Conservation (phyloP, 345 rosid genomes). For the Populus ilicifolia region DNA sequence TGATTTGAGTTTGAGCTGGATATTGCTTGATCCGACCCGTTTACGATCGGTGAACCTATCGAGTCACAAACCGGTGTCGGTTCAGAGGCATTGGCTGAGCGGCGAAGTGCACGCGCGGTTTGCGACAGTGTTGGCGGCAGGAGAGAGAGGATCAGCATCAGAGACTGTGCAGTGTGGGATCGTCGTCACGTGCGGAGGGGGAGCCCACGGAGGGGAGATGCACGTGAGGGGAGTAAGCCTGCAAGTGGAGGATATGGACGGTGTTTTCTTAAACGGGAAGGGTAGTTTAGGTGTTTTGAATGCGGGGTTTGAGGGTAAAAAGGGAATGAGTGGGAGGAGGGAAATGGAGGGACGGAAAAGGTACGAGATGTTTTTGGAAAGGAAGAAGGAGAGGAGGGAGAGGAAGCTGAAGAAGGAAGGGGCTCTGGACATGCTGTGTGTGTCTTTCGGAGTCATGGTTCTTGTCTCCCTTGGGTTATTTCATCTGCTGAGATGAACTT, state of each 20-base stretch:
- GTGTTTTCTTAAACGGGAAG: slow-evolving; percentile 56
- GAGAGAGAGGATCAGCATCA: slow-evolving; percentile 22
- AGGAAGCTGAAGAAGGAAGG: slow-evolving; percentile 43
- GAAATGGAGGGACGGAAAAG: slow-evolving; percentile 33
- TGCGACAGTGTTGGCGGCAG: slow-evolving; percentile 24
- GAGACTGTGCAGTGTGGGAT: slow-evolving; percentile 47
- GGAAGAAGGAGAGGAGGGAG: slow-evolving; percentile 51
- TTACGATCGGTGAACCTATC: slow-evolving; percentile 60
- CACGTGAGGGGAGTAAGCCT: slow-evolving; percentile 66
- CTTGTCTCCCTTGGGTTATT: slow-evolving; percentile 33
- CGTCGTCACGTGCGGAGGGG: slow-evolving; percentile 50
- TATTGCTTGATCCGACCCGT: slow-evolving; percentile 53
- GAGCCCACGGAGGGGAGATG: slow-evolving; percentile 42
- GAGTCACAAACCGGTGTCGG: slow-evolving; percentile 58
- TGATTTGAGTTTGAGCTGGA: slow-evolving; percentile 64
- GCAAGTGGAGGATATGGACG: slow-evolving; percentile 69
- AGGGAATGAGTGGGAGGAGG: slow-evolving; percentile 29
- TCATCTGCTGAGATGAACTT: slow-evolving; percentile 25
- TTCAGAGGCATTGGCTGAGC: slow-evolving; percentile 67
- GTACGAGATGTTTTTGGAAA: slow-evolving; percentile 39
- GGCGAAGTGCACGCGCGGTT: slow-evolving; percentile 64
- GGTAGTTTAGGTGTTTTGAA: slow-evolving; percentile 52
- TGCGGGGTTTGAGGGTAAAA: slow-evolving; percentile 46
- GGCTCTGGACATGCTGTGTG: slow-evolving; percentile 48
- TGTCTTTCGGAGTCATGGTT: slow-evolving; percentile 37